Evolutionary conservation across 2,329 filamentous ascomycete genomes (phyloP), one percentile per base, ranked within the genome.

Genomic region (Hymenoscyphus linearis): DNA sequence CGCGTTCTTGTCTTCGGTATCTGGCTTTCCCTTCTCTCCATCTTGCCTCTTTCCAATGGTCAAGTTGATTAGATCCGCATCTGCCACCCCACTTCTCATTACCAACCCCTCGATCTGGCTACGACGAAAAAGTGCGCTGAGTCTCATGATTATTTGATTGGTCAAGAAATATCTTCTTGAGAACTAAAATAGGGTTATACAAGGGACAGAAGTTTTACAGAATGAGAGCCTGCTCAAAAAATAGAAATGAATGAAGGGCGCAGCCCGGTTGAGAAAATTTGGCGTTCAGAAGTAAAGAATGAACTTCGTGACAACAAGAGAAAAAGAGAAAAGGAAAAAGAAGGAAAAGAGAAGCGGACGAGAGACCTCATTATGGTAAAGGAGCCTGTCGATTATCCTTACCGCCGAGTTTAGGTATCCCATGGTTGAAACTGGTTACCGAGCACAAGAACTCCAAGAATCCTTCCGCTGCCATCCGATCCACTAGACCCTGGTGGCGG

Each of bases 191-290:
- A 54, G n/a, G 52, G 27, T 16, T 31, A 26, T 54, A 54, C 14
- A 31, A 25, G 16, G 52, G 27, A 54, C 26, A 31, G 31, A 54
- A 54, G n/a, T n/a, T n/a, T 34, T 54, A n/a, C 16, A 47, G 27
- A 54, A 35, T 31, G 52, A 31, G 52, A 25, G n/a, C 52, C 52
- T n/a, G 52, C 52, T 35, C 52, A 14, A 54, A n/a, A 26, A 34
- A 54, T 54, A 35, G 52, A 54, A 54, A 54, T 31, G 52, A 54
- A 54, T 34, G 44, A 50, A 50, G 22, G 52, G 52, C 9, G 13
- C 52, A 54, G 52, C 52, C 52, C 52, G 12, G 25, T 22, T 54
- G 52, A 54, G 10, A 47, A 34, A 16, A 31, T 25, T 34, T 31
- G n/a, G 25, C n/a, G 26, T 54, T 10, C 14, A 54, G 52, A 54